phyloP scores from a whole-genome alignment of 176 grass and related monocot species.

The Elymus sibiricus region DNA sequence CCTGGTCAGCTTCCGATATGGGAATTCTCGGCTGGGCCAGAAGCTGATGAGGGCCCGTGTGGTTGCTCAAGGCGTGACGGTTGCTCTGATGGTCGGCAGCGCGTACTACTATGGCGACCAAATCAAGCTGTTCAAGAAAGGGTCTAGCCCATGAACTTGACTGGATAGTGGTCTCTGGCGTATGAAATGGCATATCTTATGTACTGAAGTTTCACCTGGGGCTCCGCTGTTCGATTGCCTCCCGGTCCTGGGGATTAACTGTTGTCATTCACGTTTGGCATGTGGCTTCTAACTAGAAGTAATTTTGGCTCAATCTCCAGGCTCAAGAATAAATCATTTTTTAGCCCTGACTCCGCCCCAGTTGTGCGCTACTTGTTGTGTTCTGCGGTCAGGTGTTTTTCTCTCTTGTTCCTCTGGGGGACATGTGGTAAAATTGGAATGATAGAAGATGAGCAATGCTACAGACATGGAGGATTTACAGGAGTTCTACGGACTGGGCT shows the following conservation, averaged over 20 bases:
- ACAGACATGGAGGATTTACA: no score
- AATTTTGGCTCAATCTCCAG: background rate
- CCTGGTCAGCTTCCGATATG: constrained; percentile 86
- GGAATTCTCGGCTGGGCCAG: constrained; percentile 84
- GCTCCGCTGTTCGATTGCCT: background rate
- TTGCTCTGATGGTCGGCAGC: constrained; percentile 88
- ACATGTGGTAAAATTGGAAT: no score
- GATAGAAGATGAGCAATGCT: no score
- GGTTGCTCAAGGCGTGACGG: constrained; percentile 77
- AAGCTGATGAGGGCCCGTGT: constrained; percentile 87
- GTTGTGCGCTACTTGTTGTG: background rate
- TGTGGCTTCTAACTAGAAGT: constrained; percentile 13
- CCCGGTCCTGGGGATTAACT: background rate
- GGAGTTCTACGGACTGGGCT: no score
- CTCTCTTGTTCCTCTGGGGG: no score
- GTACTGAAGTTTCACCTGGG: background rate
- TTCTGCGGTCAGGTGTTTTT: background rate
- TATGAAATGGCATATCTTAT: background rate
- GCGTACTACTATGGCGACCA: constrained; percentile 87
- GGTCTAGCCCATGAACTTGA: constrained; percentile 38
- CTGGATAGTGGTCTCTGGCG: background rate
- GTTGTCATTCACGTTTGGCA: constrained; percentile 22
- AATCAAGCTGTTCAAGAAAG: constrained; percentile 71
- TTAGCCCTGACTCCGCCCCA: background rate
- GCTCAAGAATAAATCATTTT: constrained; percentile 20